Percentiles rank a stretch among this genome's conserved stretches.
Conservation (phyloP, 805 yeast genomes). For the Metschnikowia amazonensis region DNA sequence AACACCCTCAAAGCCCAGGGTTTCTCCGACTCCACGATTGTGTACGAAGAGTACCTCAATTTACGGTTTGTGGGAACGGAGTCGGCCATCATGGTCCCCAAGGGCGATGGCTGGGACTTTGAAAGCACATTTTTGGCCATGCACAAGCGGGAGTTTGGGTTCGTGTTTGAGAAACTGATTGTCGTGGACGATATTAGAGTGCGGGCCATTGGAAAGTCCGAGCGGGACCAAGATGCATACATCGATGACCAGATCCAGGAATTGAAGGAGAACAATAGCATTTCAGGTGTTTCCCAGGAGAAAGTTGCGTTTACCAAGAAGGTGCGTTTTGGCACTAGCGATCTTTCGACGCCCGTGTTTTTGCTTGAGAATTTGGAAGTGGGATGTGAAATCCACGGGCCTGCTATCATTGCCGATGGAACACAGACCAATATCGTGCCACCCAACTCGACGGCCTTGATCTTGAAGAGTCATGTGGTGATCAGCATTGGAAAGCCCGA, state of each 20-base stretch:
- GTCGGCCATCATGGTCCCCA: slow-evolving; percentile 17
- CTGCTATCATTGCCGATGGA: slow-evolving; percentile 20
- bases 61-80: slow-evolving; percentile 19
- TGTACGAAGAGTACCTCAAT: slow-evolving; percentile 16
- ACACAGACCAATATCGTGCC: slow-evolving; percentile 19
- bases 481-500: slow-evolving; percentile 8
- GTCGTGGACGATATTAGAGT: slow-evolving; percentile 22
- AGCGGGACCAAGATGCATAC: slow-evolving; percentile 8
- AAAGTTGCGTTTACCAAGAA: slow-evolving; percentile 9
- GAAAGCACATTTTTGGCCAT: slow-evolving; percentile 10
- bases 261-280: slow-evolving; percentile 1
- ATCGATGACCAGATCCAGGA: slow-evolving; percentile 15
- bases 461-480: slow-evolving; percentile 17
- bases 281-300: slow-evolving; percentile 1
- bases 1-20: slow-evolving; percentile 12
- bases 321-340: slow-evolving; percentile 12
- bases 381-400: slow-evolving; percentile 16
- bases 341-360: slow-evolving; percentile 14
- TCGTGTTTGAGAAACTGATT: slow-evolving; percentile 17
- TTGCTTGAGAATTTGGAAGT: slow-evolving; percentile 13
- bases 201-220: slow-evolving; percentile 16
- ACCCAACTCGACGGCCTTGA: slow-evolving; percentile 14
- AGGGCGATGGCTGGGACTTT: slow-evolving; percentile 15
- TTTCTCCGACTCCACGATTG: slow-evolving; percentile 11
- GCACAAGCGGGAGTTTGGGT: slow-evolving; percentile 20